phyloP scores from a whole-genome alignment of 352 stramenopile genomes.

The Phytophthora podocarpi region DNA sequence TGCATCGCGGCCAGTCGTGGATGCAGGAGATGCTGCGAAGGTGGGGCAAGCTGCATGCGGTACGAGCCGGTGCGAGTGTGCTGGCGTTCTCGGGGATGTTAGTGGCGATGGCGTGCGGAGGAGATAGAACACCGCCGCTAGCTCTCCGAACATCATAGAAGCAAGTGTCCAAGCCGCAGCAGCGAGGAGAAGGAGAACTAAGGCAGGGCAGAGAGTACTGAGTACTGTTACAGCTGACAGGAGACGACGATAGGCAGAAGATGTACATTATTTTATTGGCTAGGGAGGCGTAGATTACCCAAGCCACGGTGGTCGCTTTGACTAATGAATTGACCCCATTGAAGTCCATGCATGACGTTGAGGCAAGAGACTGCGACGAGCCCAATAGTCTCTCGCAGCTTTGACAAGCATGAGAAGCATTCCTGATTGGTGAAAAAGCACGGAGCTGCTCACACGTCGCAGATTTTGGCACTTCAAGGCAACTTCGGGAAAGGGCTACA shows the following conservation, averaged over 20 bases:
- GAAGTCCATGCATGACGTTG: neutral
- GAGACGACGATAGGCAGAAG: slow-evolving; percentile 8
- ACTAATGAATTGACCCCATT: slow-evolving; percentile 14
- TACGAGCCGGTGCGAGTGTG: slow-evolving; percentile 57
- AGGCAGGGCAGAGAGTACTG: neutral
- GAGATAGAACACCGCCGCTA: slow-evolving; percentile 25
- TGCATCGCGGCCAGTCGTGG: slow-evolving; percentile 45
- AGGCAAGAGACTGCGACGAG: neutral
- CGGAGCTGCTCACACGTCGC: slow-evolving; percentile 28
- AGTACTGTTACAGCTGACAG: neutral
- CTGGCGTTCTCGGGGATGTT: slow-evolving; percentile 68
- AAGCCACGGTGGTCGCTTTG: slow-evolving; percentile 10
- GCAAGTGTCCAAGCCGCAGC: neutral
- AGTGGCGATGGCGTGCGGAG: slow-evolving; percentile 54
- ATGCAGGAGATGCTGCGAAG: slow-evolving; percentile 57
- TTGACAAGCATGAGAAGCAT: slow-evolving; percentile 13
- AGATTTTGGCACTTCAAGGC: slow-evolving; percentile 16
- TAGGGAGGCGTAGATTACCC: slow-evolving; percentile 5
- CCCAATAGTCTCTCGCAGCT: neutral
- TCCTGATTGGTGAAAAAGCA: slow-evolving; percentile 6
- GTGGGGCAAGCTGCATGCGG: slow-evolving; percentile 62
- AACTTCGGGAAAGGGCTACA: slow-evolving; percentile 27
- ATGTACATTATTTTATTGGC: slow-evolving; percentile 41
- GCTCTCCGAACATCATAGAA: slow-evolving; percentile 9
- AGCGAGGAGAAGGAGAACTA: neutral